phyloP scores from a whole-genome alignment of 768 basidiomycete genomes.

The Collybia mongolica region DNA sequence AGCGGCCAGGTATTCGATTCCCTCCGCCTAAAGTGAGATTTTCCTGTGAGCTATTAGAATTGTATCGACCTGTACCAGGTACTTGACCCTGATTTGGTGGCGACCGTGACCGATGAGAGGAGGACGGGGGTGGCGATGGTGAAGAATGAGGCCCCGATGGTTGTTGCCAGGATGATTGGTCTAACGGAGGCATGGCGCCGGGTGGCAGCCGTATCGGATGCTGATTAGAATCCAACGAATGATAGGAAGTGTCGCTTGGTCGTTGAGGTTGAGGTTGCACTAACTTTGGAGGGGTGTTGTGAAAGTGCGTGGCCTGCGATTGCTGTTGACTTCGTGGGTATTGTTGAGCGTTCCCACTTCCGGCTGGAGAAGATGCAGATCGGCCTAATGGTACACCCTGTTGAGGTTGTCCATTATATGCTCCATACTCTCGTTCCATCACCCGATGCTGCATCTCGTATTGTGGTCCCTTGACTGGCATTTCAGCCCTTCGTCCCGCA shows the following conservation, averaged over 20 bases:
- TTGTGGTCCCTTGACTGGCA: slow-evolving; percentile 83
- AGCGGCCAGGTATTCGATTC: slow-evolving; percentile 57
- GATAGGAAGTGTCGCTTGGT: slow-evolving; percentile 35
- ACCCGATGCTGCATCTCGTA: slow-evolving; percentile 94
- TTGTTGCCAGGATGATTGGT: slow-evolving; percentile 27
- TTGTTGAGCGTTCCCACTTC: slow-evolving; percentile 24
- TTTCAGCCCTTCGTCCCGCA: slow-evolving; percentile 73
- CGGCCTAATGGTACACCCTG: slow-evolving; percentile 24
- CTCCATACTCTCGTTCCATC: slow-evolving; percentile 85
- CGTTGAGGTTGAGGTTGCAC: slow-evolving; percentile 26
- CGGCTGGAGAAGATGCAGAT: slow-evolving; percentile 21
- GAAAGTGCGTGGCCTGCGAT: slow-evolving; percentile 14
- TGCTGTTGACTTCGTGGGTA: slow-evolving; percentile 29
- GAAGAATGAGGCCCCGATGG: slow-evolving; percentile 29
- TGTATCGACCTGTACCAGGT: slow-evolving; percentile 32
- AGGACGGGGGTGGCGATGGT: slow-evolving; percentile 26
- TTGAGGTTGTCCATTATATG: slow-evolving; percentile 36
- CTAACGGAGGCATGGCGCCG: slow-evolving; percentile 60
- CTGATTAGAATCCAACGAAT: slow-evolving; percentile 29
- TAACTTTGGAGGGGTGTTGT: slow-evolving; percentile 17
- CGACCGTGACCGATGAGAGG: slow-evolving; percentile 46
- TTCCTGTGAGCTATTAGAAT: slow-evolving; percentile 34
- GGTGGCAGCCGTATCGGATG: slow-evolving; percentile 49
- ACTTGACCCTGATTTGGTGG: slow-evolving; percentile 42
- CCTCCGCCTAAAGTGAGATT: slow-evolving; percentile 22